Evolutionary conservation across 1,139 yeast genomes (phyloP), one percentile per base, ranked within the genome.

Genomic region (Eremothecium coryli): DNA sequence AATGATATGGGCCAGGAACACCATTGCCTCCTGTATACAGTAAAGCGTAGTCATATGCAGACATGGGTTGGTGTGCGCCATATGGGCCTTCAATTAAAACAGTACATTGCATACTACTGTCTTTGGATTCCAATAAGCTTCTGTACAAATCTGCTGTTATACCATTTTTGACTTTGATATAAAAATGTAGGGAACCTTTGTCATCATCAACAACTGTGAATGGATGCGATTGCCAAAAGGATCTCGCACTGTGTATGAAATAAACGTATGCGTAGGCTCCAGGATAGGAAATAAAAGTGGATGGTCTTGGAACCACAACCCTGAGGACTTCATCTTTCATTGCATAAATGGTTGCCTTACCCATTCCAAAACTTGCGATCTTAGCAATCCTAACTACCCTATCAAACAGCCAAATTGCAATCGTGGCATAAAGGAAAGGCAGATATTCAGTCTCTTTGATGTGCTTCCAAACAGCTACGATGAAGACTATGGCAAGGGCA

Each of bases 21-120:
- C 93, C 93, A 39, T 78, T 76, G 36, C 86, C 85, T 44, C 85
- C 79, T 1, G 78, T 75, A 38, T 78, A 48, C 36, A 79, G 62
- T 15, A 76, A 52, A 11, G 64, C 62, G 32, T 66, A 69, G 34
- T 71, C 76, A 50, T 71, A 78, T 37, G 70, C 61, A 38, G 66
- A 65, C 37, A 72, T 51, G 51, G 82, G 70, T 44, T 71, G 50
- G 45, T 65, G 52, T 45, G 60, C 56, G 43, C 82, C 77, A 47
- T 76, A 76, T 1, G 82, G 80, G 0, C 82, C 82, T 45, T 76
- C 82, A 9, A 75, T 52, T 5, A 64, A 48, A 2, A 71, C 64
- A 32, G 51, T 49, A 41, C 57, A 44, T 3, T 38, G 33, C 12
- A 37, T 33, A 1, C 41, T 48, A 5, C 50, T 39, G 23, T 44